Evolutionary conservation across 2,329 filamentous ascomycete species (phyloP).

Genomic region (Westerdykella ornata): DNA sequence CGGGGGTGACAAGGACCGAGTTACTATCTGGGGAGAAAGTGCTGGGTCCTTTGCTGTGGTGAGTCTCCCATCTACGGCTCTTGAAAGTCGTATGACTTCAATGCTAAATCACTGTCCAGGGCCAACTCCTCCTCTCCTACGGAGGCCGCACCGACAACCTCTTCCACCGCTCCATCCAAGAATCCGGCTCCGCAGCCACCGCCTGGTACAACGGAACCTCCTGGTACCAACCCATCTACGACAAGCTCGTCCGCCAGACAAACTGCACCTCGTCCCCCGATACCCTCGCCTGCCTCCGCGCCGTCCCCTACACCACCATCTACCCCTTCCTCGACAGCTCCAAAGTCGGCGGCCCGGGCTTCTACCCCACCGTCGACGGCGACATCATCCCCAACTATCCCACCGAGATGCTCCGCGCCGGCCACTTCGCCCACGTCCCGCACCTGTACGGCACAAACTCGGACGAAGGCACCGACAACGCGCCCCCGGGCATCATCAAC

Average conservation of each 20-base stretch:
- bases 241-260: slow-evolving; percentile 39
- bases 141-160: slow-evolving; percentile 31
- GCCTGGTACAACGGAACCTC: slow-evolving; percentile 36
- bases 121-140: slow-evolving; percentile 32
- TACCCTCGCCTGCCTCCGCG: slow-evolving; percentile 49
- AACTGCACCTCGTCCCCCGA: slow-evolving; percentile 50
- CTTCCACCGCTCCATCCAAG: slow-evolving; percentile 35
- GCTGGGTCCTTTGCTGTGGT: slow-evolving; percentile 39
- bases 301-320: slow-evolving; percentile 53
- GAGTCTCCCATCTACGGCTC: neutral
- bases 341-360: slow-evolving; percentile 31
- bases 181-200: slow-evolving; percentile 34
- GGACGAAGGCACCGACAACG: slow-evolving; percentile 59
- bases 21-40: slow-evolving; percentile 44
- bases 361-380: slow-evolving; percentile 49
- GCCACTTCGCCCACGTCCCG: slow-evolving; percentile 58
- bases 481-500: slow-evolving; percentile 47
- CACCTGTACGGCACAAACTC: slow-evolving; percentile 59
- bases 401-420: slow-evolving; percentile 49
- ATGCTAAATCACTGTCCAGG: slow-evolving; percentile 6
- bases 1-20: slow-evolving; percentile 38
- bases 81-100: no score
- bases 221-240: slow-evolving; percentile 47
- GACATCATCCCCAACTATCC: slow-evolving; percentile 51
- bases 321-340: slow-evolving; percentile 47